Evolutionary conservation across 1,284 basidiomycete genomes (phyloP).

Genomic region (Chondrostereum purpureum): DNA sequence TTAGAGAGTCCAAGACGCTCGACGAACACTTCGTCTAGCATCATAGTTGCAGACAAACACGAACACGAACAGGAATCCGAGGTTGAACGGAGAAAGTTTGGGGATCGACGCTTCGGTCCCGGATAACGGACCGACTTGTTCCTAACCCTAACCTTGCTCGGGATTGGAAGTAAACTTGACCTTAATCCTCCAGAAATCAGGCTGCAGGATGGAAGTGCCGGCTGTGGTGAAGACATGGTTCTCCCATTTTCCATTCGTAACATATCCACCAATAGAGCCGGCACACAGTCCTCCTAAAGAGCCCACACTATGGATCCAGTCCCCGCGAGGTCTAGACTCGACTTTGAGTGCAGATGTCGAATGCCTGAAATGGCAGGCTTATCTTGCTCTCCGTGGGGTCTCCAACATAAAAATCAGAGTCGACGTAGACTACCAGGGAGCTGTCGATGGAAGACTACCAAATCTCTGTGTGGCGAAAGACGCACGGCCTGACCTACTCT

Average conservation of each 20-base stretch:
- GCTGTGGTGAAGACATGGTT: slow-evolving; percentile 41
- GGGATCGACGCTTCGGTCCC: no score
- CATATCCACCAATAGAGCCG: slow-evolving; percentile 33
- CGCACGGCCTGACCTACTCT: slow-evolving; percentile 43
- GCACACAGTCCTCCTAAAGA: slow-evolving; percentile 19
- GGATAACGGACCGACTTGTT: no score
- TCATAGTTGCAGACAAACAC: not conserved
- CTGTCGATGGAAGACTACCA: slow-evolving; percentile 58
- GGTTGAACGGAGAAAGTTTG: no score
- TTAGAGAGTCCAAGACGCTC: slow-evolving; percentile 27
- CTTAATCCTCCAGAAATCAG: no score
- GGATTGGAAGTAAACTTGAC: no score
- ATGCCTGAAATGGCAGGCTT: slow-evolving; percentile 81
- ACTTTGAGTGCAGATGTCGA: slow-evolving; percentile 69
- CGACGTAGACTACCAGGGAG: slow-evolving; percentile 62
- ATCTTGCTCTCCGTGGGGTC: slow-evolving; percentile 64
- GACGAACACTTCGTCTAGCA: not conserved
- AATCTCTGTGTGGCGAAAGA: slow-evolving; percentile 48
- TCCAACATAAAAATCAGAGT: slow-evolving; percentile 47
- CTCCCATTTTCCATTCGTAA: slow-evolving; percentile 43
- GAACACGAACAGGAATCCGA: no score
- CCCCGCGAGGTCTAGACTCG: slow-evolving; percentile 26
- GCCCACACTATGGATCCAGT: slow-evolving; percentile 65
- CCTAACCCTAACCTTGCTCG: no score
- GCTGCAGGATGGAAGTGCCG: slow-evolving; percentile 28